Evolutionary conservation across 192 early-diverging fungal genomes (phyloP).

Genomic region (Martensiomyces pterosporus): DNA sequence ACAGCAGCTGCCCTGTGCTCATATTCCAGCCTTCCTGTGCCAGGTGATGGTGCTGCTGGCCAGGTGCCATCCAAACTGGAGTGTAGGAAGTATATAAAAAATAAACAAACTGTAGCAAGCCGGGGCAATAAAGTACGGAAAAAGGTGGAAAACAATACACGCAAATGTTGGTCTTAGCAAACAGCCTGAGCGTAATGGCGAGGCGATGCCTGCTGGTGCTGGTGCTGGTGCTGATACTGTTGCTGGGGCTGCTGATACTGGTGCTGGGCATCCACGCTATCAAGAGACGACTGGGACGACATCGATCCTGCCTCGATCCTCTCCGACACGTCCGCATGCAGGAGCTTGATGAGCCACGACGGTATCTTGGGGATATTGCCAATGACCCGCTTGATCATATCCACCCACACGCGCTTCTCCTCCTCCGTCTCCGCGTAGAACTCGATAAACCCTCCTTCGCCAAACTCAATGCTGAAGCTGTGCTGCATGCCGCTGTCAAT

Average conservation of each 20-base stretch:
- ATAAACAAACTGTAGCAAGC: no score
- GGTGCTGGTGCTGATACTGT: slow-evolving; percentile 32
- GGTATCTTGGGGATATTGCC: slow-evolving; percentile 48
- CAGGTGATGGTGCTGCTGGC: no score
- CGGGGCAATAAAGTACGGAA: no score
- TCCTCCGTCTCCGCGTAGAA: slow-evolving; percentile 43
- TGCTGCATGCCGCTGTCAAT: slow-evolving; percentile 47
- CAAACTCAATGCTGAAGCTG: slow-evolving; percentile 52
- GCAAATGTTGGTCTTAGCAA: no score
- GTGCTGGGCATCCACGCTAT: not conserved
- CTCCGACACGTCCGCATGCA: slow-evolving; percentile 46
- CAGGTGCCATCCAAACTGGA: no score
- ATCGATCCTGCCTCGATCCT: slow-evolving; percentile 15
- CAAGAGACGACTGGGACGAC: slow-evolving; percentile 30
- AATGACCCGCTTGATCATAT: slow-evolving; percentile 32
- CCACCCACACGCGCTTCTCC: slow-evolving; percentile 50
- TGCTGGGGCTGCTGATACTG: slow-evolving; percentile 24
- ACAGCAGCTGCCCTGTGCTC: no score
- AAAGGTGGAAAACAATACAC: no score
- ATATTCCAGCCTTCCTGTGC: no score
- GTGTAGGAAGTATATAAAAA: no score
- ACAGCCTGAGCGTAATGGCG: no score
- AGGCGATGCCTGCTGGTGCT: slow-evolving; percentile 22
- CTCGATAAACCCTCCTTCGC: slow-evolving; percentile 39
- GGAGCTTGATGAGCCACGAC: slow-evolving; percentile 50